phyloP scores from a whole-genome alignment of 2,329 filamentous ascomycete genomes.

The Microdochium paspali region DNA sequence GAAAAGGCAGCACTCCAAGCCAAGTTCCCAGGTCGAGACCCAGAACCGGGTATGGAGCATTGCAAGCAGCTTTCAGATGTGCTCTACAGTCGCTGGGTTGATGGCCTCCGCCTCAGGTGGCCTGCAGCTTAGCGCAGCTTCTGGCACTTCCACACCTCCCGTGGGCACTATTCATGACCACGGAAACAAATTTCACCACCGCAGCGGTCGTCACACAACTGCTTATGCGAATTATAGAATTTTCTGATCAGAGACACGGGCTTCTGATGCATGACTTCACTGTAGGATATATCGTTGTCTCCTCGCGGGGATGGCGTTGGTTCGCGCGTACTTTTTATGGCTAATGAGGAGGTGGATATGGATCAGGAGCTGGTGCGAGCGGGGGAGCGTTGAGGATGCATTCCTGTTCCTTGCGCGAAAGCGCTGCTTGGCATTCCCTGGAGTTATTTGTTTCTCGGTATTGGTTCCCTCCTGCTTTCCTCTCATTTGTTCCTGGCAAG shows the following conservation, averaged over 20 bases:
- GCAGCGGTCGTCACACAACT: too few species aligned
- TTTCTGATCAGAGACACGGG: neutral
- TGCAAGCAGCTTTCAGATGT: slow-evolving; percentile 83
- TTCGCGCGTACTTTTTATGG: neutral
- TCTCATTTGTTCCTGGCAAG: neutral
- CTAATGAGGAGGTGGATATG: neutral
- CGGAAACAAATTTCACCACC: too few species aligned
- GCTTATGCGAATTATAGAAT: too few species aligned
- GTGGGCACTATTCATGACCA: too few species aligned
- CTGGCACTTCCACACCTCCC: neutral
- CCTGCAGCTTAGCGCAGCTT: slow-evolving; percentile 23
- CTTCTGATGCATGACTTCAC: neutral
- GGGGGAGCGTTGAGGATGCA: neutral
- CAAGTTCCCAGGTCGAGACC: slow-evolving; percentile 44
- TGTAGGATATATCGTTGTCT: neutral
- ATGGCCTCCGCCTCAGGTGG: slow-evolving; percentile 70
- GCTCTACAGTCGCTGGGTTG: slow-evolving; percentile 82
- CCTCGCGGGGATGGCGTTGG: neutral
- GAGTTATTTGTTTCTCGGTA: neutral
- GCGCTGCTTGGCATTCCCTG: neutral
- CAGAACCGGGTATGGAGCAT: slow-evolving; percentile 76
- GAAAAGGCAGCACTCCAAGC: slow-evolving; percentile 39
- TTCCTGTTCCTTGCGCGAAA: neutral
- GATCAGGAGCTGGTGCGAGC: neutral
- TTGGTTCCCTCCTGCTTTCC: neutral